These are phyloP conservation scores for cucumber (Cucumis sativus) DNA, from an alignment of 306 rosid genomes.

Conservation along the genomic window DNA sequence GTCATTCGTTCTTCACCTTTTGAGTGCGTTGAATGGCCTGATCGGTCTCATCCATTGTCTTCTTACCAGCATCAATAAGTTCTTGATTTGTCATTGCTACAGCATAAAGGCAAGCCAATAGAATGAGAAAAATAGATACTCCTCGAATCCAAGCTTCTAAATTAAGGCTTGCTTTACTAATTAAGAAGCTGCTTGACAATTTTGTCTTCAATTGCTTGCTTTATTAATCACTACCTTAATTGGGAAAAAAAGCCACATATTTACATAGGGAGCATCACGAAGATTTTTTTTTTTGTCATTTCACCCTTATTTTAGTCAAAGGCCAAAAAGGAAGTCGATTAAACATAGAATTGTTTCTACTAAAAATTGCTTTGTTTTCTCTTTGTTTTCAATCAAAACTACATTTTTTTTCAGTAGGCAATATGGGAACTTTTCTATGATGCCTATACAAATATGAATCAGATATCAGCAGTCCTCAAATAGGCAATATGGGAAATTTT, in stretches of 20 bases:
- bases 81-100: constrained; percentile 96
- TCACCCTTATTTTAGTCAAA: not conserved
- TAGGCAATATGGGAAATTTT: not conserved
- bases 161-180: not conserved
- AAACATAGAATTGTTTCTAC: not conserved
- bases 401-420: not conserved
- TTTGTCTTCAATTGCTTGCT: not conserved
- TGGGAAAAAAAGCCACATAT: not conserved
- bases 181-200: not conserved
- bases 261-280: not conserved
- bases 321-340: not conserved
- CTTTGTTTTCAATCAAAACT: too few relatives aligned
- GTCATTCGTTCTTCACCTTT: constrained; percentile 36
- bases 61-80: constrained; percentile 64
- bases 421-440: not conserved
- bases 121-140: constrained; percentile 11
- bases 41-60: constrained; percentile 94
- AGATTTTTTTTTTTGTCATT: not conserved
- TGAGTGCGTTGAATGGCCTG: constrained; percentile 81
- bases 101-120: constrained; percentile 16
- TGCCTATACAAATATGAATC: not conserved
- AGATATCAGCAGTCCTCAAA: too few relatives aligned
- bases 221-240: not conserved
- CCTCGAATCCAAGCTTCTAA: not conserved
- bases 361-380: not conserved